Base-by-base conservation (phyloP, 805 yeast genomes). In the Ogataea nonfermentans region DNA sequence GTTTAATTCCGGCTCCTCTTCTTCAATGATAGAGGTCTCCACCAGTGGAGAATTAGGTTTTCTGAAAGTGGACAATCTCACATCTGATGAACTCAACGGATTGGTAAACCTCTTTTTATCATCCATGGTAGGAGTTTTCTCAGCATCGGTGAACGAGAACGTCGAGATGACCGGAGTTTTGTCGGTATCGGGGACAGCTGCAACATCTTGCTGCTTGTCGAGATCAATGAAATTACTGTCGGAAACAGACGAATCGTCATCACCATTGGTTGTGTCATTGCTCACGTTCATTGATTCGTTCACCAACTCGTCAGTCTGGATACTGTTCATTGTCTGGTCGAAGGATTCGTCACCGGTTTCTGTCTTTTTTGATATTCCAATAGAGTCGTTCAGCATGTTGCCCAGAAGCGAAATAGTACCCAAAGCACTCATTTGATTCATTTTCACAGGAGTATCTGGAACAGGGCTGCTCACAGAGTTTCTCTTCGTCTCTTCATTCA, bases 211-310 rank as follows among this genome's bases (percentile, higher is more conserved):
- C 25, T 47, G 40, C 25, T 30, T 28, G 35, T 51, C 57, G 8
- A 46, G 39, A 26, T 52, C 55, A 22, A 52, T 49, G 32, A 52
- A 52, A 31, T 51, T 49, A 29, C 55, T 51, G 28, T 52, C 57
- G 10, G 57, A 52, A 16, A 52, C 55, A 3, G 55, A 52, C 11
- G 54, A 49, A 19, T 40, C 46, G 32, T 46, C 46, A 12, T 16
- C 41, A 24, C 37, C 37, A 8, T 24, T 17, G 9, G 41, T 29
- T 22, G 23, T 38, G 34, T 32, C 32, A 15, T 35, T 30, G 14
- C 35, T 35, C 23, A 31, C 25, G 26, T 39, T 35, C 27, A 37
- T 16, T 10, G 33, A 24, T 20, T 24, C 23, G 23, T 35, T 22
- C 9, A 31, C 40, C 9, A 48, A n/a, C 3, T 48, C 52, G 10